Base-by-base conservation (phyloP, 805 yeast genomes). In the Nakazawaea pomicola region DNA sequence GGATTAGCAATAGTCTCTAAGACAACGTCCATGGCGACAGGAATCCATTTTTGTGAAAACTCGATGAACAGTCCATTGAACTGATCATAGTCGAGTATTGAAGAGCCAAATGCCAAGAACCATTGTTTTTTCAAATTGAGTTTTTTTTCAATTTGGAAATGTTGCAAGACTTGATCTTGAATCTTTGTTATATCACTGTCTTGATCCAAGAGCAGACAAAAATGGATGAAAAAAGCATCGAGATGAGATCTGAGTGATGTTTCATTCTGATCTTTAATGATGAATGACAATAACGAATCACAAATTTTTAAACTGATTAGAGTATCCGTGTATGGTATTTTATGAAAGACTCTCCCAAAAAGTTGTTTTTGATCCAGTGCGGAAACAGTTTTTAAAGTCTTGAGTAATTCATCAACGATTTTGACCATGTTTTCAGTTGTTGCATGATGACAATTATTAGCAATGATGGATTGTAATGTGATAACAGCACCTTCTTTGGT, bases 181-280 rank as follows among this genome's bases (percentile, higher is more conserved):
- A 54, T 58, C 2, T 51, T 52, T 3, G 47, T 47, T 1, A 53
- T 41, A 1, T 49, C 31, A 15, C 47, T 40, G n/a, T 50, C 46
- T n/a, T 45, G 38, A 2, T 49, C 45, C 17, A 64, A 45, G 2
- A 62, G 37, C 9, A 56, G 50, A 9, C 69, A 52, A 19, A 71
- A 64, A 47, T 76, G 79, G 1, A 48, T 46, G 29, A 78, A 67
- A 40, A 78, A 70, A 0, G 83, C 72, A 7, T 60, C 56, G 6
- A 82, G 63, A 43, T 78, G 63, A 3, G 67, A 62, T 3, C 62
- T 44, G 29, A 89, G 64, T 0, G 85, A 76, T 1, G 48, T 14
- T 53, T 91, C 98, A 50, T 88, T 86, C 34, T 78, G 75, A 52
- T 91, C 98, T 50, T 85, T 89, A 0, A 74, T 40, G 3, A 83